A percentile compares a stretch with the other conserved stretches of the same genome.
These are phyloP conservation scores for Podospora appendiculata DNA, from an alignment of 495 filamentous ascomycete species.

Conservation along the genomic window DNA sequence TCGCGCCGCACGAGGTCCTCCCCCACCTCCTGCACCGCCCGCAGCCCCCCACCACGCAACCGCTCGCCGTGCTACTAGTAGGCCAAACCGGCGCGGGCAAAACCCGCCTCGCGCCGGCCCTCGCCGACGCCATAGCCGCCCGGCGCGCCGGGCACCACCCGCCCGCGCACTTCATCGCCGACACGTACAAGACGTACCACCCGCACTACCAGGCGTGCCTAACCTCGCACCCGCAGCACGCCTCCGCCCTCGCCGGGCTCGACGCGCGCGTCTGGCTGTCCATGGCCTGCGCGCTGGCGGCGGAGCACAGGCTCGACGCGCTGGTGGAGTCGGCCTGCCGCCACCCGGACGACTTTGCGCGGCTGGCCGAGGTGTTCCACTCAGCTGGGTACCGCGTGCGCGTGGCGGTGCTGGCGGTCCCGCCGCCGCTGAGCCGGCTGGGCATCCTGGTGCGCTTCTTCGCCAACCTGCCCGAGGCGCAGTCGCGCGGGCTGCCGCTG, in stretches of 20 bases:
- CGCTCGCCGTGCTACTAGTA: constrained; percentile 27
- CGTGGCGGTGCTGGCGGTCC: constrained; percentile 27
- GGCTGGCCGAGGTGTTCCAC: constrained; percentile 16
- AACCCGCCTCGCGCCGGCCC: constrained; percentile 24
- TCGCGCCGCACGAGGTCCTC: constrained; percentile 11
- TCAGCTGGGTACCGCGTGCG: constrained; percentile 14
- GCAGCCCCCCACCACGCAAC: not conserved
- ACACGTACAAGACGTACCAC: constrained; percentile 39
- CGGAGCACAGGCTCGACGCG: constrained; percentile 10
- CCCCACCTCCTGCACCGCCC: constrained; percentile 6
- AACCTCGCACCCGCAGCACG: constrained; percentile 10
- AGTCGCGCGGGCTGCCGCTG: constrained; percentile 15
- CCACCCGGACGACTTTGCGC: constrained; percentile 21
- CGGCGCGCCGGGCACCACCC: no score
- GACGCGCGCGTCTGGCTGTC: constrained; percentile 29
- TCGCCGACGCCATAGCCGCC: constrained; percentile 20
- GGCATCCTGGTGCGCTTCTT: constrained; percentile 26
- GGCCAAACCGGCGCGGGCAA: constrained; percentile 39
- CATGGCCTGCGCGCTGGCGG: constrained; percentile 18
- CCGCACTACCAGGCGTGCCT: constrained; percentile 16
- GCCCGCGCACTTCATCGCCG: constrained; percentile 29
- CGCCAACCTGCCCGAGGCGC: constrained; percentile 16
- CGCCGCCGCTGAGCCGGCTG: constrained; percentile 21
- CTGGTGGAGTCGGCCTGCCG: constrained; percentile 30
- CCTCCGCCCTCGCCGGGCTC: constrained; percentile 17